Evolutionary conservation across 2,329 filamentous ascomycete species (phyloP).

Genomic region (Sphaerulina vaccinii): DNA sequence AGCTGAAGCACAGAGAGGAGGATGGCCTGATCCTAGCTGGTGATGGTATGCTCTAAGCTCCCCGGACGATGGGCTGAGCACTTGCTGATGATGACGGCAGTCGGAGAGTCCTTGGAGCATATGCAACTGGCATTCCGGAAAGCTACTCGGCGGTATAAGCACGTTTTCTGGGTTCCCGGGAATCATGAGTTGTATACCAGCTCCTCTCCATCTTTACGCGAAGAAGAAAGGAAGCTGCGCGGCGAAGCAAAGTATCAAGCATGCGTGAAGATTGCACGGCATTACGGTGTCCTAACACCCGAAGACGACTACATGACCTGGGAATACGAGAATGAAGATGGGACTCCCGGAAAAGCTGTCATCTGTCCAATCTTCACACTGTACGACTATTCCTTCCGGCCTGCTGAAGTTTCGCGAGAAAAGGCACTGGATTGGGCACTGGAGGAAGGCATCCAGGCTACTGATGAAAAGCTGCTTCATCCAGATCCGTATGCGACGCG

Average conservation of each 20-base stretch:
- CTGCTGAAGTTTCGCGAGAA: constrained; percentile 49
- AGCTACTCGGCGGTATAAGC: constrained; percentile 44
- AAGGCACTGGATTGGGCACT: constrained; percentile 49
- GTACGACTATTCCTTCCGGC: constrained; percentile 61
- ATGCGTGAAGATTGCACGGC: constrained; percentile 54
- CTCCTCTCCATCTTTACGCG: constrained; percentile 37
- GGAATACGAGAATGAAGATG: constrained; percentile 42
- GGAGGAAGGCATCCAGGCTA: constrained; percentile 47
- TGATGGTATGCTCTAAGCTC: constrained; percentile 35
- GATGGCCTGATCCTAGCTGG: constrained; percentile 49
- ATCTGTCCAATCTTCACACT: constrained; percentile 59
- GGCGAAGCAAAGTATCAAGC: constrained; percentile 57
- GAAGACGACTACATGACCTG: constrained; percentile 57
- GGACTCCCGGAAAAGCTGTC: constrained; percentile 49
- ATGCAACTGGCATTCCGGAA: constrained; percentile 42
- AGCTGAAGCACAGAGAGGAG: constrained; percentile 41
- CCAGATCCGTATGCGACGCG: constrained; percentile 46
- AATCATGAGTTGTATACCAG: constrained; percentile 60
- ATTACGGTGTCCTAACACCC: constrained; percentile 55
- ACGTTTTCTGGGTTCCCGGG: constrained; percentile 58
- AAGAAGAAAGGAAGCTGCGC: constrained; percentile 38
- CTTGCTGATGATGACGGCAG: constrained; percentile 27
- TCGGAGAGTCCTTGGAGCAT: constrained; percentile 37
- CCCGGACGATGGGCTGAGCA: neutral
- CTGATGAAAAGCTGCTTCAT: constrained; percentile 48